These are phyloP conservation scores for Leishmania arabica DNA, from an alignment of 208 protist genomes.

Conservation along the genomic window DNA sequence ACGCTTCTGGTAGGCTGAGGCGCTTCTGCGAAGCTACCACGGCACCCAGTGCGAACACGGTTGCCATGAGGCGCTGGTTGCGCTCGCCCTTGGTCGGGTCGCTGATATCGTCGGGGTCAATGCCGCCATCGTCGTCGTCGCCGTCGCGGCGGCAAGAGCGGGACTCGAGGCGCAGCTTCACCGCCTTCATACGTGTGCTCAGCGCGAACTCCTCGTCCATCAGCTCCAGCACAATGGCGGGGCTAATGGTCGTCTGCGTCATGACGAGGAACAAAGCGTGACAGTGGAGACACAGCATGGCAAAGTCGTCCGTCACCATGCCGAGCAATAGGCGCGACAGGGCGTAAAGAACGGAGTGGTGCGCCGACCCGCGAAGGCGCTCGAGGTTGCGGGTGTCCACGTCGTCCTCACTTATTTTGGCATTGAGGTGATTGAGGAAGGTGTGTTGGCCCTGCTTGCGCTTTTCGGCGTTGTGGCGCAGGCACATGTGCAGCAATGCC, in stretches of 20 bases:
- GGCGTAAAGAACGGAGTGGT: conserved; percentile 83
- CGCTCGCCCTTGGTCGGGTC: conserved; percentile 89
- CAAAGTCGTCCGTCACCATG: conserved; percentile 86
- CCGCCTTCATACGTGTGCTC: conserved; percentile 62
- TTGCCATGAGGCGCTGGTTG: conserved; percentile 82
- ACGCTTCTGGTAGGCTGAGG: conserved; percentile 49
- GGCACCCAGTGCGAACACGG: conserved; percentile 70
- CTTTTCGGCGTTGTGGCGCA: conserved; percentile 75
- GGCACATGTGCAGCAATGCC: conserved; percentile 83
- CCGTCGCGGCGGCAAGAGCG: conserved; percentile 13
- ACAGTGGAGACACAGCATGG: conserved; percentile 76
- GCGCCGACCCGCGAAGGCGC: conserved; percentile 61
- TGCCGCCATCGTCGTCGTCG: conserved; percentile 47
- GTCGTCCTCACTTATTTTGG: conserved; percentile 59
- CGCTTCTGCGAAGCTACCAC: conserved; percentile 45
- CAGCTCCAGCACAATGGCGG: conserved; percentile 67
- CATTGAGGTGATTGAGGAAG: conserved; percentile 83
- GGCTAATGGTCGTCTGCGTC: conserved; percentile 48
- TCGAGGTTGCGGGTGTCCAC: conserved; percentile 72
- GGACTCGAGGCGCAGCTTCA: conserved; percentile 51
- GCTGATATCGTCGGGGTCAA: conserved; percentile 87
- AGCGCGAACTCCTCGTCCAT: conserved; percentile 80
- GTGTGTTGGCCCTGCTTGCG: conserved; percentile 83
- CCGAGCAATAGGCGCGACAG: conserved; percentile 81
- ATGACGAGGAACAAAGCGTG: conserved; percentile 76